Evolutionary conservation across 257 asterid genomes (phyloP), one percentile per base, ranked within the genome.

Genomic region (Paraleonurus japonicus): DNA sequence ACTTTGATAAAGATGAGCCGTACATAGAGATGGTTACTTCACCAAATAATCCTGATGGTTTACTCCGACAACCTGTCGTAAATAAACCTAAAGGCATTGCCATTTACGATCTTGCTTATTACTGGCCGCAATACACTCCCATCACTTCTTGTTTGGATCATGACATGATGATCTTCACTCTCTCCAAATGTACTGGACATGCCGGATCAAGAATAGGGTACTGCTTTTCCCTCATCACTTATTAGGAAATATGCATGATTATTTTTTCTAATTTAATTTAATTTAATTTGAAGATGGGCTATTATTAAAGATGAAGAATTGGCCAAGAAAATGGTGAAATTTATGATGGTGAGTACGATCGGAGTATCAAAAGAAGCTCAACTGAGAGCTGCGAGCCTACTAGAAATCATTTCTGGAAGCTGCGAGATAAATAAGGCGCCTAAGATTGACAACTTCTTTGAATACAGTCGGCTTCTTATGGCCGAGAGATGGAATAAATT

Each of bases 131-230:
- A 0, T 89, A 87, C 75, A 89, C 89, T 0, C 75, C 96, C 26
- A 86, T 91, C 35, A 79, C 97, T 6, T 26, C 87, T 16, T 77
- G 89, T 17, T 79, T 80, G 4, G 80, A 87, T 72, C 64, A 80
- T 16, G 95, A 90, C 45, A 30, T 93, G 28, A 90, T 93, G 97
- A 69, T 93, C 2, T 90, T 93, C 67, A 90, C 97, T 1, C 71
- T 80, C 43, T 93, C 98, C 1, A 90, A 93, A 75, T 87, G 86
- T 83, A 81, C 90, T 0, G 96, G 98, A 1, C 96, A 93, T 20
- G 97, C 97, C 1, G 96, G 98, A 9, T 89, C 98, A 30, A 80
- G 96, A 83, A 85, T 89, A 3, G 98, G 97, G 97, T 92, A 78
- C 3, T n/a, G n/a, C n/a, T 33, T n/a, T n/a, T n/a, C n/a, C n/a